phyloP scores from a whole-genome alignment of 352 stramenopile genomes.

The Phytophthora brassicae region DNA sequence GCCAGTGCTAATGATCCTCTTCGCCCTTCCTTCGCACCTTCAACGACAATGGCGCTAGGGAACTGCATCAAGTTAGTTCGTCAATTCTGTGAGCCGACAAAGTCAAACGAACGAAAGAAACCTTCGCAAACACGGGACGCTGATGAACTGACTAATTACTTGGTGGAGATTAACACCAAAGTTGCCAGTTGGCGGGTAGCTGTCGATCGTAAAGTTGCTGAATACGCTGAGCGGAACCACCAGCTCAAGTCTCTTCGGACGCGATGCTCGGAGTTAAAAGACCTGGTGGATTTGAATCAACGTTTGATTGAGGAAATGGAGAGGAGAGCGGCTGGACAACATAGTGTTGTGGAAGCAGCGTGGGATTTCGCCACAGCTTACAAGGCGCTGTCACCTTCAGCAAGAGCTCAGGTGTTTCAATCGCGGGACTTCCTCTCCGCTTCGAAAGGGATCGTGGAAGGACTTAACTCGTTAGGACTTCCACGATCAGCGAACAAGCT shows the following conservation, averaged over 20 bases:
- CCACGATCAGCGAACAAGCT: slow-evolving; percentile 21
- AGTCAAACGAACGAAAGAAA: slow-evolving; percentile 6
- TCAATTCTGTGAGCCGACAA: slow-evolving; percentile 41
- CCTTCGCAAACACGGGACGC: not conserved
- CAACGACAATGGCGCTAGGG: slow-evolving; percentile 39
- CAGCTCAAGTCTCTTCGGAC: slow-evolving; percentile 45
- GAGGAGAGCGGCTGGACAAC: slow-evolving; percentile 32
- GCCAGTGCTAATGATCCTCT: slow-evolving; percentile 10
- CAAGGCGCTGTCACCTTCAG: slow-evolving; percentile 38
- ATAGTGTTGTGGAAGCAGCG: slow-evolving; percentile 45
- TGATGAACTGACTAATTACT: slow-evolving; percentile 30
- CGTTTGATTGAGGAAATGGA: slow-evolving; percentile 49
- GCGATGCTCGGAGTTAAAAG: slow-evolving; percentile 48
- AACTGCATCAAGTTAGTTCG: slow-evolving; percentile 51
- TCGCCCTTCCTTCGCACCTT: slow-evolving; percentile 20
- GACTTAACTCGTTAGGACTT: slow-evolving; percentile 35
- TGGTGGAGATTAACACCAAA: slow-evolving; percentile 51
- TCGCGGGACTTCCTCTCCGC: slow-evolving; percentile 41
- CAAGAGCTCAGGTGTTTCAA: slow-evolving; percentile 39
- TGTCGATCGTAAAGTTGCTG: slow-evolving; percentile 45
- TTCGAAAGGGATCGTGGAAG: slow-evolving; percentile 42
- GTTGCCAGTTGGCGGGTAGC: slow-evolving; percentile 45
- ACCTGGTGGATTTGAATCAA: slow-evolving; percentile 49
- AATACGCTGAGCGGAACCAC: slow-evolving; percentile 45
- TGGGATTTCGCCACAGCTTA: slow-evolving; percentile 44